Conservation (phyloP, 768 basidiomycete genomes). For the Pseudohyphozyma bogoriensis region DNA sequence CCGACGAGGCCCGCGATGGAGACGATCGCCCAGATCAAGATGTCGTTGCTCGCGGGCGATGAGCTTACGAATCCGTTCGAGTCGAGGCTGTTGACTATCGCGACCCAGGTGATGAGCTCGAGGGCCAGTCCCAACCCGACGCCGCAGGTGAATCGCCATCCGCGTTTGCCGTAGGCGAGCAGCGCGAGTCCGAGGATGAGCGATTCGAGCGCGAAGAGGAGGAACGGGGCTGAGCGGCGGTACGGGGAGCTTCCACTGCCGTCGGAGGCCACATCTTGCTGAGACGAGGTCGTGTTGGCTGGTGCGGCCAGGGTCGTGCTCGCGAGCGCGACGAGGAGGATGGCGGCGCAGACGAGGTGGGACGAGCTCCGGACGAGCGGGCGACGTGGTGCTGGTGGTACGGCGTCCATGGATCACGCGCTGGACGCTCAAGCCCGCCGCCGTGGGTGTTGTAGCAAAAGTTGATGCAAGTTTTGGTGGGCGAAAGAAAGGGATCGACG, state of each 20-base stretch:
- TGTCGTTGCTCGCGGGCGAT: not conserved
- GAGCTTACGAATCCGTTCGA: not conserved
- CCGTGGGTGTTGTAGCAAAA: too few species aligned
- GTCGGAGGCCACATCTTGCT: not conserved
- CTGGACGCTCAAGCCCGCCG: too few species aligned
- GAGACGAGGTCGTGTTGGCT: too few species aligned
- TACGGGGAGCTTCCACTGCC: constrained; percentile 6
- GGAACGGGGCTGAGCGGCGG: constrained; percentile 2
- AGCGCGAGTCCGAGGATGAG: constrained; percentile 9
- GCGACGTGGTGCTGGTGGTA: too few species aligned
- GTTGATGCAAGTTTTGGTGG: too few species aligned
- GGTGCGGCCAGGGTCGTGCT: too few species aligned
- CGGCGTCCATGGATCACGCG: too few species aligned
- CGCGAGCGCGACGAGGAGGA: too few species aligned
- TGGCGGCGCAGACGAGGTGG: too few species aligned
- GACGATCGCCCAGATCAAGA: constrained; percentile 2
- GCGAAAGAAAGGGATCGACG: too few species aligned
- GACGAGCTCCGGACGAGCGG: too few species aligned
- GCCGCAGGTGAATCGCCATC: constrained; percentile 5
- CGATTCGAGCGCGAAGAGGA: constrained; percentile 11
- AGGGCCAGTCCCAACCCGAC: constrained; percentile 2
- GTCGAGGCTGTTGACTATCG: constrained; percentile 7
- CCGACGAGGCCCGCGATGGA: not conserved
- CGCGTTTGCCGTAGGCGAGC: constrained; percentile 5
- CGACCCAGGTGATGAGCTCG: constrained; percentile 10